phyloP scores from a whole-genome alignment of 2,329 filamentous ascomycete species.

The Neocucurbitaria cava region DNA sequence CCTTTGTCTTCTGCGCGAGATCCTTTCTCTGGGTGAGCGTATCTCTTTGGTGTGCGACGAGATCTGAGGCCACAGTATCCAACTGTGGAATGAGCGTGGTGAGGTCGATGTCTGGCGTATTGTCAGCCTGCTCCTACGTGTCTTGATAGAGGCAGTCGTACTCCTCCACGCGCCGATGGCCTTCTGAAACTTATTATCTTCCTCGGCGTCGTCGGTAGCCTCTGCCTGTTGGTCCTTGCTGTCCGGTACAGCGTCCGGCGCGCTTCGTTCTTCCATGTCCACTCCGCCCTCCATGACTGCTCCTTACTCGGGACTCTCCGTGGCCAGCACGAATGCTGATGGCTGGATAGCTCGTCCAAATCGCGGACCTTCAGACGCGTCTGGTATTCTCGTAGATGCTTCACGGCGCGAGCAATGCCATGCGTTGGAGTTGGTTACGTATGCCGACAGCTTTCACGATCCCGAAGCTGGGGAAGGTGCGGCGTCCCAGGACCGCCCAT shows the following conservation, averaged over 20 bases:
- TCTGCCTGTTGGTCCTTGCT: slow-evolving; percentile 11
- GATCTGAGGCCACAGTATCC: slow-evolving; percentile 92
- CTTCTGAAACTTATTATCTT: slow-evolving; percentile 89
- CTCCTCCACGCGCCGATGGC: slow-evolving; percentile 97
- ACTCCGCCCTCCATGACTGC: slow-evolving; percentile 46
- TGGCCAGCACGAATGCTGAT: not conserved
- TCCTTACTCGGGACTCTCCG: not conserved
- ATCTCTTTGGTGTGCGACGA: slow-evolving; percentile 91
- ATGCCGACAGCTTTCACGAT: slow-evolving; percentile 34
- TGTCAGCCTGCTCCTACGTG: slow-evolving; percentile 18
- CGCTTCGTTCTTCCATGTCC: slow-evolving; percentile 33
- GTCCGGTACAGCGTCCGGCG: slow-evolving; percentile 29
- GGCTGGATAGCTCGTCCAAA: not conserved
- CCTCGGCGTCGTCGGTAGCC: slow-evolving; percentile 35
- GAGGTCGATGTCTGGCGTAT: slow-evolving; percentile 77
- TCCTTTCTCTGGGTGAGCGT: slow-evolving; percentile 97
- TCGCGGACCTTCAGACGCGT: not conserved
- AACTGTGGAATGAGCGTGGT: slow-evolving; percentile 82
- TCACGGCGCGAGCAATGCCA: slow-evolving; percentile 15
- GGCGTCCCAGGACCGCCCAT: slow-evolving; percentile 31
- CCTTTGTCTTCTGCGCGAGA: slow-evolving; percentile 97
- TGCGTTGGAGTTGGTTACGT: slow-evolving; percentile 13
- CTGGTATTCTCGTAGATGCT: not conserved
- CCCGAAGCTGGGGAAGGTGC: slow-evolving; percentile 24
- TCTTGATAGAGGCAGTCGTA: slow-evolving; percentile 52